Evolutionary conservation across 1,284 basidiomycete genomes (phyloP).

Genomic region (Stereum hirsutum): DNA sequence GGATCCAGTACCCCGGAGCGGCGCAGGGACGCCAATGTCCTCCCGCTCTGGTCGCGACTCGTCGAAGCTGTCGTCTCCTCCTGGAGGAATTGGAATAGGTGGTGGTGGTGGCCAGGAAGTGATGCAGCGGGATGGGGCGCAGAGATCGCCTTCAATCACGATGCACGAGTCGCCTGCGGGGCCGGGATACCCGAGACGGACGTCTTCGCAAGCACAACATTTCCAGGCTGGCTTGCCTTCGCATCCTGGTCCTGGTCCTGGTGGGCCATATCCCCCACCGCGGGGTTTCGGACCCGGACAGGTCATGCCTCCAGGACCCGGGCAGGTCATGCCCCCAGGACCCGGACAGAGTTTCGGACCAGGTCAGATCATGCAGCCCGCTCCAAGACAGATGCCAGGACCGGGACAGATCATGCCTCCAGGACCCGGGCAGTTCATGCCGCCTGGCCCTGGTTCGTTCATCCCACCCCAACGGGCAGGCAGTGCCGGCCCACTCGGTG

Average conservation of each 20-base stretch:
- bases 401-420: too few species aligned
- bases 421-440: background rate
- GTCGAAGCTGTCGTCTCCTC: slow-evolving; percentile 13
- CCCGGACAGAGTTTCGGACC: slow-evolving; percentile 10
- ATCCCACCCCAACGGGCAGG: slow-evolving; percentile 6
- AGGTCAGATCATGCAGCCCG: slow-evolving; percentile 4
- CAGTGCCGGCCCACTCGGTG: slow-evolving; percentile 9
- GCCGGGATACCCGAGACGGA: slow-evolving; percentile 7
- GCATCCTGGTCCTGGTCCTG: slow-evolving; percentile 6
- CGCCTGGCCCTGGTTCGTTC: background rate
- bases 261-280: background rate
- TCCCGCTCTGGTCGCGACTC: slow-evolving; percentile 11
- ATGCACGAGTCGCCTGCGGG: slow-evolving; percentile 11
- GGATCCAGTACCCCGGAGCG: too few species aligned
- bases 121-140: slow-evolving; percentile 13
- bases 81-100: slow-evolving; percentile 19
- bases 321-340: background rate
- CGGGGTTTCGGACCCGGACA: slow-evolving; percentile 15
- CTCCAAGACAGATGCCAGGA: background rate
- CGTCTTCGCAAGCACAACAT: slow-evolving; percentile 8
- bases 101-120: slow-evolving; percentile 19
- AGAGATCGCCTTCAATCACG: slow-evolving; percentile 13
- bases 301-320: slow-evolving; percentile 12
- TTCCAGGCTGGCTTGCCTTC: slow-evolving; percentile 11
- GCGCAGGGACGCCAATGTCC: slow-evolving; percentile 11